These are phyloP conservation scores for Fonsecaea monophora DNA, from an alignment of 2,329 filamentous ascomycete species.

Conservation along the genomic window DNA sequence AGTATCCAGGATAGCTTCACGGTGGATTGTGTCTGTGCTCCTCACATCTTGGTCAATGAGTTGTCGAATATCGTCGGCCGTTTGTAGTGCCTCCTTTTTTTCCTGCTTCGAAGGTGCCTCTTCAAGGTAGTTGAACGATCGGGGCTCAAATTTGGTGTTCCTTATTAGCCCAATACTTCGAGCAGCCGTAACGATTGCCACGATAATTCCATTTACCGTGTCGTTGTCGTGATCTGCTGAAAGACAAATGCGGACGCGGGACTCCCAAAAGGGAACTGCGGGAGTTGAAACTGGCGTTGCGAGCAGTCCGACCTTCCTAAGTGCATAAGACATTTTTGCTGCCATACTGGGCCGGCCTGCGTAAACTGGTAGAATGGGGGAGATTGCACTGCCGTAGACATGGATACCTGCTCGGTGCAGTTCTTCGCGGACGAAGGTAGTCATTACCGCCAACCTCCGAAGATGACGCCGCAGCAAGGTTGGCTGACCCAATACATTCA, in stretches of 20 bases:
- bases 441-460: neutral
- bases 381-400: constrained; percentile 20
- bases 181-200: constrained; percentile 13
- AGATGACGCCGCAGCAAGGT: constrained; percentile 13
- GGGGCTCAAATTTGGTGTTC: neutral
- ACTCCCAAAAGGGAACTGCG: constrained; percentile 26
- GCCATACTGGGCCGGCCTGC: constrained; percentile 24
- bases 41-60: constrained; percentile 9
- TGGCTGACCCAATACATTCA: constrained; percentile 22
- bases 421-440: constrained; percentile 15
- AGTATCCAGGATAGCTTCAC: neutral
- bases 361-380: constrained; percentile 21
- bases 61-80: constrained; percentile 1
- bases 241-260: constrained; percentile 26
- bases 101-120: constrained; percentile 5
- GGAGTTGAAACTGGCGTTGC: constrained; percentile 21
- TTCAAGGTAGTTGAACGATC: neutral
- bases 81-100: neutral
- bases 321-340: constrained; percentile 24
- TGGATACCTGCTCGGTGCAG: constrained; percentile 15
- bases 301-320: constrained; percentile 18
- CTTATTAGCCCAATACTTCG: constrained; percentile 18
- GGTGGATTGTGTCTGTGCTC: neutral
- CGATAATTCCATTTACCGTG: constrained; percentile 11
- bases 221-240: constrained; percentile 21